Evolutionary conservation across 495 filamentous ascomycete genomes (phyloP), one percentile per base, ranked within the genome.

Genomic region (Trypethelium eluteriae): DNA sequence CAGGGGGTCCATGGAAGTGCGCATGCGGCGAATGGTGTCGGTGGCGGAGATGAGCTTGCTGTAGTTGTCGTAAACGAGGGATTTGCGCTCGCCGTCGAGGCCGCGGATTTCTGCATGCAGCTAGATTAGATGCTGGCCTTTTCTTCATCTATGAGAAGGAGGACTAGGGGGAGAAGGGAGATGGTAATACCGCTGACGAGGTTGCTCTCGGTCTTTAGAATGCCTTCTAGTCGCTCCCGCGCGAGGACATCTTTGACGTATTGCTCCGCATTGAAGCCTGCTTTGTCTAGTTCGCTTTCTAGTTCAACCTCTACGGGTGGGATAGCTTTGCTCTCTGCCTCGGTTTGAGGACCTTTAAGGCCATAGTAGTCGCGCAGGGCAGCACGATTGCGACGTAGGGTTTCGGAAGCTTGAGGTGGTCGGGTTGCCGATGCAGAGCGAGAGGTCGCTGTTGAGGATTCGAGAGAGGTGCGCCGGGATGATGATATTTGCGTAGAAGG

Each of bases 21-120:
- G 77, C 90, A 93, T 93, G 74, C 87, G 88, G 35, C 90, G 84
- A 73, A 98, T 98, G 12, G 93, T 98, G 75, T 96, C 92, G 14
- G 95, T 97, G 16, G 94, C 94, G 18, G 86, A 84, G 68, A 98
- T 97, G 72, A 98, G 79, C 79, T 97, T 98, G 68, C 86, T 90
- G 76, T 97, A 98, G 75, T 98, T 98, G 76, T 98, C 94, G 75
- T 98, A 98, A 3, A 98, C 94, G 49, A 98, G 80, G 34, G 94
- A 92, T 77, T 98, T 98, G 72, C 91, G 86, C 80, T 98, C 94
- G 32, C 93, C 93, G 73, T 98, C 94, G 18, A 98, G 81, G 2
- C 89, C 90, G 34, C 92, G 82, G 44, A 96, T 94, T 75, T 98
- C 94, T 70, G 80, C 77, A 7, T 34, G 25, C 25, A 25, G 25